A percentile compares a stretch with the other conserved stretches of the same genome.
These are phyloP conservation scores for Ilyonectria sp. DNA, from an alignment of 2,329 filamentous ascomycete species.

Conservation along the genomic window DNA sequence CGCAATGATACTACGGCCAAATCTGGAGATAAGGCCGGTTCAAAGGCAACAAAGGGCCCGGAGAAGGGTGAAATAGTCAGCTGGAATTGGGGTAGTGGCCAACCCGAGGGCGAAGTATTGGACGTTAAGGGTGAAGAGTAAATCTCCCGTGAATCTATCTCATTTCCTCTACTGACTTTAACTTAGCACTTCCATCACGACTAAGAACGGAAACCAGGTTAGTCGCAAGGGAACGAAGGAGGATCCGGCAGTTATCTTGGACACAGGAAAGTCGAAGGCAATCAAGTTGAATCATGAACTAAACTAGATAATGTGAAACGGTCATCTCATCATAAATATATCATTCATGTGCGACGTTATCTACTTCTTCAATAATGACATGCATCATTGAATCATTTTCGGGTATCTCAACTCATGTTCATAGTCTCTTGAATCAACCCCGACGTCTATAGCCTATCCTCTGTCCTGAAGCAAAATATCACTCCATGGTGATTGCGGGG, in stretches of 20 bases:
- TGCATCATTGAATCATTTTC: too few relatives aligned
- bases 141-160: constrained; percentile 23
- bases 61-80: constrained; percentile 60
- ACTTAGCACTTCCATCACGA: constrained; percentile 49
- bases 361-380: too few relatives aligned
- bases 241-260: constrained; percentile 61
- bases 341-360: too few relatives aligned
- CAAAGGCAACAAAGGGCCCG: constrained; percentile 51
- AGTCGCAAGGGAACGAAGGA: constrained; percentile 57
- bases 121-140: constrained; percentile 61
- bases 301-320: constrained; percentile 38
- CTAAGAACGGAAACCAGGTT: constrained; percentile 60
- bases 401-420: too few relatives aligned
- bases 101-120: constrained; percentile 60
- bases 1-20: constrained; percentile 25
- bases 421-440: too few relatives aligned
- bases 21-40: constrained; percentile 9
- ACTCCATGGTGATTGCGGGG: neutral
- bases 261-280: constrained; percentile 60
- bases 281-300: constrained; percentile 59
- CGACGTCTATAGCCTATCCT: too few relatives aligned
- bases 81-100: constrained; percentile 63
- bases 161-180: neutral
- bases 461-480: too few relatives aligned
- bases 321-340: too few relatives aligned